These are phyloP conservation scores for Pythium utonaiense DNA, from an alignment of 352 stramenopile species.

Conservation along the genomic window DNA sequence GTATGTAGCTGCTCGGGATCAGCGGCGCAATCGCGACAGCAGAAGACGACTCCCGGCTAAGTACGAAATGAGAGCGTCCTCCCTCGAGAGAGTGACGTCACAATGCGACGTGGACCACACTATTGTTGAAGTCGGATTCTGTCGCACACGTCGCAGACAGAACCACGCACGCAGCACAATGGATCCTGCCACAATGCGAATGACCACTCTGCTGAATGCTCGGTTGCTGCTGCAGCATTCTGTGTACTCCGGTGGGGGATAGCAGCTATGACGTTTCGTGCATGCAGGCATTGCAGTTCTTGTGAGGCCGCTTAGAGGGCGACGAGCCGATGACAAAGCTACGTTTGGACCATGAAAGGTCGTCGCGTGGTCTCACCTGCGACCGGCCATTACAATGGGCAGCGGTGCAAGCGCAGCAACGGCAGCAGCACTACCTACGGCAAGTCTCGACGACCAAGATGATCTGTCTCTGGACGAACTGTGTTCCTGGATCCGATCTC, in stretches of 20 bases:
- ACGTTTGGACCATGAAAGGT: neutral
- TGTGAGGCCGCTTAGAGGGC: too few relatives aligned
- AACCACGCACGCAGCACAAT: too few relatives aligned
- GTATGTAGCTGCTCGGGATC: constrained; percentile 3
- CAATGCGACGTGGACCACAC: constrained; percentile 4
- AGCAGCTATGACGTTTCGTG: too few relatives aligned
- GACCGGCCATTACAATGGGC: constrained; percentile 15
- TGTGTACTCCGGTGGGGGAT: too few relatives aligned
- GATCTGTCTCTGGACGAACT: constrained; percentile 26
- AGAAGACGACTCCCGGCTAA: constrained; percentile 2
- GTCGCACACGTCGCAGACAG: neutral
- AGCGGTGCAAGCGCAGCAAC: constrained; percentile 23
- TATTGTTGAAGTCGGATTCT: neutral
- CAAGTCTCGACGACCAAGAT: constrained; percentile 10
- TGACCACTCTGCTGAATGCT: too few relatives aligned
- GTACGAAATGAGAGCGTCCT: constrained; percentile 10
- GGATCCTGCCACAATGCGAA: too few relatives aligned
- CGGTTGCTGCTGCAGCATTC: too few relatives aligned
- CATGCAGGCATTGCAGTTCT: too few relatives aligned
- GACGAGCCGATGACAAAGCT: too few relatives aligned
- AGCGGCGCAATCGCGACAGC: neutral
- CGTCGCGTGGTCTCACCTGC: neutral
- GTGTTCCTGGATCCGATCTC: constrained; percentile 31
- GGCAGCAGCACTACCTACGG: neutral
- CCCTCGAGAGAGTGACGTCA: constrained; percentile 14